Evolutionary conservation across 805 yeast genomes (phyloP).

Genomic region (Naumovozyma baii): DNA sequence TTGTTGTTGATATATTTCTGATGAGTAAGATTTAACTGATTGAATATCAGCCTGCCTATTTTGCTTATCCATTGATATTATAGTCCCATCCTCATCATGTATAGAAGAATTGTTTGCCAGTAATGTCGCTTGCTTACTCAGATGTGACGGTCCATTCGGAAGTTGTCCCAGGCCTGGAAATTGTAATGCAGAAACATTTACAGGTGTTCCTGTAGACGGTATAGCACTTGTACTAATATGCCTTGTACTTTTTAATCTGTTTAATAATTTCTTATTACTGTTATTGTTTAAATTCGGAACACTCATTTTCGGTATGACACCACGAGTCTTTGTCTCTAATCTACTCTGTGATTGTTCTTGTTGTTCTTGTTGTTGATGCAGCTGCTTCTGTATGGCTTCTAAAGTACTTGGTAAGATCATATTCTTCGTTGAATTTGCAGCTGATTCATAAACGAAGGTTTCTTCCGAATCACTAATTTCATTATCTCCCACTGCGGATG

Average conservation of each 20-base stretch:
- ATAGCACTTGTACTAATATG: slow-evolving; percentile 28
- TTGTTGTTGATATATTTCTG: slow-evolving; percentile 7
- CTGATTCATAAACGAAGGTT: slow-evolving; percentile 82
- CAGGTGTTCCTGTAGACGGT: slow-evolving; percentile 6
- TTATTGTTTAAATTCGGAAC: slow-evolving; percentile 24
- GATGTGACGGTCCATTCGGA: slow-evolving; percentile 3
- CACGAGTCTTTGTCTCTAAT: slow-evolving; percentile 11
- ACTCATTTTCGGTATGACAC: slow-evolving; percentile 27
- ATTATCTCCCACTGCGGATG: slow-evolving; percentile 86
- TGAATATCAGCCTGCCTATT: slow-evolving; percentile 14
- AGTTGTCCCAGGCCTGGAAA: neutral
- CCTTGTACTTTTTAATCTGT: slow-evolving; percentile 24
- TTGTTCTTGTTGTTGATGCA: slow-evolving; percentile 1
- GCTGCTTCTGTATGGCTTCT: slow-evolving; percentile 2
- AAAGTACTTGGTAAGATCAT: slow-evolving; percentile 10
- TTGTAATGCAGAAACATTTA: neutral
- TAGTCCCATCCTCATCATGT: slow-evolving; percentile 15
- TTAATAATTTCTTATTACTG: slow-evolving; percentile 16
- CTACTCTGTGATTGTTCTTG: slow-evolving; percentile 3
- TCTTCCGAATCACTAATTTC: slow-evolving; percentile 86
- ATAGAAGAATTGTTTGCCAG: slow-evolving; percentile 2
- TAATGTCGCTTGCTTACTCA: slow-evolving; percentile 3
- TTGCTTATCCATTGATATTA: slow-evolving; percentile 10
- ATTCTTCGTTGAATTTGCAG: slow-evolving; percentile 27
- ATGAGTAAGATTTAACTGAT: slow-evolving; percentile 18